These are phyloP conservation scores for Neonectria ditissima DNA, from an alignment of 2,329 filamentous ascomycete species.

Conservation along the genomic window DNA sequence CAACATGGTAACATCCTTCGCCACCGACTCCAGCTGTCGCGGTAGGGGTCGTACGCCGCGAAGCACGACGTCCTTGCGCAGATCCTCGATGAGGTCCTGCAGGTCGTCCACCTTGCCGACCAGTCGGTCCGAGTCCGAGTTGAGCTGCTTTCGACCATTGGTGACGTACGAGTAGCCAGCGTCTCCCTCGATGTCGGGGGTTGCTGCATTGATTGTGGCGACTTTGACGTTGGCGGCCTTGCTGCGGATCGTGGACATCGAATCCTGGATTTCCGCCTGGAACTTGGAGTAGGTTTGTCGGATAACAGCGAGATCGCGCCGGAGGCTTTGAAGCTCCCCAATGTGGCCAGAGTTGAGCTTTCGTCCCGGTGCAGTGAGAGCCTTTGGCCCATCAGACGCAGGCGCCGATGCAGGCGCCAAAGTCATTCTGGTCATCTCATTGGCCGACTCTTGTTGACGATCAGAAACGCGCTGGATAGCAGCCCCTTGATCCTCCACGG, in stretches of 20 bases:
- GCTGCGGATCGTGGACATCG: constrained; percentile 83
- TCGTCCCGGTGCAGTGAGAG: constrained; percentile 48
- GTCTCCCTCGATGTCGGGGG: constrained; percentile 80
- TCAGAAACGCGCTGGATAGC: constrained; percentile 90
- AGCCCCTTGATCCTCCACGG: constrained; percentile 84
- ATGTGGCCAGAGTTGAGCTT: constrained; percentile 72
- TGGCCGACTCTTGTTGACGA: constrained; percentile 87
- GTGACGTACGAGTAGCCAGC: constrained; percentile 89
- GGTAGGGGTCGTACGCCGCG: constrained; percentile 92
- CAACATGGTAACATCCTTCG: constrained; percentile 85
- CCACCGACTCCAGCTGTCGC: constrained; percentile 87
- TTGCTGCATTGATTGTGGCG: constrained; percentile 75
- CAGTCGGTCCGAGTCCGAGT: constrained; percentile 87
- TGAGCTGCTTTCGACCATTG: constrained; percentile 86
- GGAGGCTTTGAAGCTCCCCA: constrained; percentile 82
- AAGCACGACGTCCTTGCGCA: constrained; percentile 95
- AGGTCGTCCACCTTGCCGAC: constrained; percentile 94
- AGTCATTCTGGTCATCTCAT: constrained; percentile 79
- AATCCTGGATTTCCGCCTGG: constrained; percentile 86
- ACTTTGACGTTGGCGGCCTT: constrained; percentile 87
- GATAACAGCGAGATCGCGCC: constrained; percentile 89
- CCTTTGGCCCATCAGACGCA: constrained; percentile 55
- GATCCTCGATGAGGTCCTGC: constrained; percentile 96
- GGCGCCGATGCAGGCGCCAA: constrained; percentile 59
- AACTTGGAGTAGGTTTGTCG: constrained; percentile 95